Percentiles rank a stretch among this genome's conserved stretches.
phyloP scores from a whole-genome alignment of 768 basidiomycete genomes.

The Hysterangium stoloniferum region DNA sequence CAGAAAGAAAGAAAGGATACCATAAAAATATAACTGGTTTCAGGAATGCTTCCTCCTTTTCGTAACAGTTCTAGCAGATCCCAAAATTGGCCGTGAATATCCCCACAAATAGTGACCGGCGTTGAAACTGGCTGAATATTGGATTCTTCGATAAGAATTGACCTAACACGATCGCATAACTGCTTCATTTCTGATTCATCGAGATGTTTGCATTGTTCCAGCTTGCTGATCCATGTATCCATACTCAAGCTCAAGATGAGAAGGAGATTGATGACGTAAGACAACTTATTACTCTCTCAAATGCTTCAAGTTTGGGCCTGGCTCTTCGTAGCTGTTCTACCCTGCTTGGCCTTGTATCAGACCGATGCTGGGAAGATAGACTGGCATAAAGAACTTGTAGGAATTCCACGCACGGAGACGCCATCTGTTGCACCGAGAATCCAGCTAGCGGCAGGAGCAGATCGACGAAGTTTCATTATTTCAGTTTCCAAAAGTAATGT shows the following conservation, averaged over 20 bases:
- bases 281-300: conserved; percentile 11
- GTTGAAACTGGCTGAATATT: conserved; percentile 95
- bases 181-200: conserved; percentile 89
- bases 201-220: conserved; percentile 80
- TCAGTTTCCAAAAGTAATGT: conserved; percentile 70
- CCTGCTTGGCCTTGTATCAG: conserved; percentile 45
- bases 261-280: conserved; percentile 10
- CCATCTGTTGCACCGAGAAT: conserved; percentile 52
- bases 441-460: conserved; percentile 26
- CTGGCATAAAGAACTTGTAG: conserved; percentile 78
- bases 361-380: conserved; percentile 77
- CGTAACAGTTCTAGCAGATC: conserved; percentile 86
- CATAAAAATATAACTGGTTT: conserved; percentile 95
- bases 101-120: conserved; percentile 92
- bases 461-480: conserved; percentile 43
- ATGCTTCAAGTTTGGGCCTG: conserved; percentile 12
- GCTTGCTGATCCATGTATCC: conserved; percentile 83
- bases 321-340: background rate
- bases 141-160: conserved; percentile 89
- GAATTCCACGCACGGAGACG: conserved; percentile 54
- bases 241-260: background rate
- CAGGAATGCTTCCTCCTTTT: conserved; percentile 79
- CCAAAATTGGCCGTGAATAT: conserved; percentile 98
- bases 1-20: conserved; percentile 49
- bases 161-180: conserved; percentile 83